A percentile compares a stretch with the other conserved stretches of the same genome.
These are phyloP conservation scores for Fusarium coicis DNA, from an alignment of 2,329 filamentous ascomycete genomes.

Conservation along the genomic window DNA sequence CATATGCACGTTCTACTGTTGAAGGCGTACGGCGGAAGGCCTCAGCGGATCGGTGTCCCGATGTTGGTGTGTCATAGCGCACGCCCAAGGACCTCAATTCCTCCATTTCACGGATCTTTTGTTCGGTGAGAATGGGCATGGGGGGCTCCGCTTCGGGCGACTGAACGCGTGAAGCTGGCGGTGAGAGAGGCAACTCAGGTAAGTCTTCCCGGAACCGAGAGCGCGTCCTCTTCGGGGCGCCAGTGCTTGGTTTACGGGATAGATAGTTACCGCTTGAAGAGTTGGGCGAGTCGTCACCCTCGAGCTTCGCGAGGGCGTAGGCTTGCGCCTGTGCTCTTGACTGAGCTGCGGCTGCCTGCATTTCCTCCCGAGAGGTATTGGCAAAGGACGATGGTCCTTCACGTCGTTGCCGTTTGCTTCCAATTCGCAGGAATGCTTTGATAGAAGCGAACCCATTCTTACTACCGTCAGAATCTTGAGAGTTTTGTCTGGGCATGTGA, in stretches of 20 bases:
- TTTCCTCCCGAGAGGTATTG: constrained; percentile 90
- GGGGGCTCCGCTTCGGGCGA: constrained; percentile 74
- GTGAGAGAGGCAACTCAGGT: constrained; percentile 86
- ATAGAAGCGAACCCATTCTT: constrained; percentile 64
- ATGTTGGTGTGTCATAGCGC: constrained; percentile 60
- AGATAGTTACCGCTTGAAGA: constrained; percentile 42
- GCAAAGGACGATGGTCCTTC: constrained; percentile 82
- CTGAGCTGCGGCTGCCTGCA: constrained; percentile 58
- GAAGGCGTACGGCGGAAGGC: constrained; percentile 34
- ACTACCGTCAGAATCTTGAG: constrained; percentile 66
- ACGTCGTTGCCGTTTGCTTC: constrained; percentile 66
- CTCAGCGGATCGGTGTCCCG: constrained; percentile 54
- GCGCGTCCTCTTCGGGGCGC: constrained; percentile 79
- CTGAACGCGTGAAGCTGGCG: constrained; percentile 82
- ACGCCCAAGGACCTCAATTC: constrained; percentile 42
- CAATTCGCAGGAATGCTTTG: constrained; percentile 80
- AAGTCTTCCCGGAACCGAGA: constrained; percentile 94
- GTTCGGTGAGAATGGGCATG: constrained; percentile 49
- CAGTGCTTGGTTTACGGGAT: constrained; percentile 51
- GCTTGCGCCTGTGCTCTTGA: constrained; percentile 47
- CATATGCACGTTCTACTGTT: constrained; percentile 41
- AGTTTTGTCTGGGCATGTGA: constrained; percentile 62
- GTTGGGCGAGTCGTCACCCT: constrained; percentile 47
- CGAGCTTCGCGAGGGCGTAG: constrained; percentile 49
- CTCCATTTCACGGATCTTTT: constrained; percentile 40